A percentile compares a stretch with the other conserved stretches of the same genome.
Conservation (phyloP, 805 yeast genomes). For the Debaryomyces tyrocola region DNA sequence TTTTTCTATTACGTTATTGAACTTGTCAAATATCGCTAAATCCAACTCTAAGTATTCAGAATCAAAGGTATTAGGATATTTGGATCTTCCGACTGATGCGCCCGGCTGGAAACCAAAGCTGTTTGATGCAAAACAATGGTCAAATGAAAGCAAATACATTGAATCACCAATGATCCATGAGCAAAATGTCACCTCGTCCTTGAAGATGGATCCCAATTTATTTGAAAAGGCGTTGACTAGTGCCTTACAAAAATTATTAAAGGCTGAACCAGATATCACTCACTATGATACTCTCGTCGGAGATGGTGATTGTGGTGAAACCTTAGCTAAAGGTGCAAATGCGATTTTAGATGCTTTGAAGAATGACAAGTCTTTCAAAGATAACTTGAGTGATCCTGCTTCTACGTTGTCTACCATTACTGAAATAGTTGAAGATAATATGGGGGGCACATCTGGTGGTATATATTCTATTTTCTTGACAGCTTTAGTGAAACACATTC, state of each 20-base stretch:
- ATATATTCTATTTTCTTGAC: slow-evolving; percentile 82
- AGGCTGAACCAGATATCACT: slow-evolving; percentile 76
- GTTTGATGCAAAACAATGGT: slow-evolving; percentile 29
- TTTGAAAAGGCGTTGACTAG: slow-evolving; percentile 54
- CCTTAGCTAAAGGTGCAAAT: slow-evolving; percentile 78
- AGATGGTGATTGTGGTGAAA: slow-evolving; percentile 97
- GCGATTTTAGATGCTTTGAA: slow-evolving; percentile 61
- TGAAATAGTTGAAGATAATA: slow-evolving; percentile 80
- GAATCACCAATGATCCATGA: slow-evolving; percentile 29
- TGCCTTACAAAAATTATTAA: slow-evolving; percentile 28
- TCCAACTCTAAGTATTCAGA: slow-evolving; percentile 27
- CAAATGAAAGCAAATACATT: slow-evolving; percentile 25
- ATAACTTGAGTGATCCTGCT: slow-evolving; percentile 45
- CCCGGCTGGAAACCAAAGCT: slow-evolving; percentile 73
- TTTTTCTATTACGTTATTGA: slow-evolving; percentile 79
- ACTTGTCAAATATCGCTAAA: slow-evolving; percentile 51
- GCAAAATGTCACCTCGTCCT: slow-evolving; percentile 23
- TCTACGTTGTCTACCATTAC: slow-evolving; percentile 70
- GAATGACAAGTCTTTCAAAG: slow-evolving; percentile 25
- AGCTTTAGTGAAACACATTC: slow-evolving; percentile 60
- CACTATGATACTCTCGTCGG: slow-evolving; percentile 87
- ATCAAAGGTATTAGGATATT: slow-evolving; percentile 42
- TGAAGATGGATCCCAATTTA: slow-evolving; percentile 36
- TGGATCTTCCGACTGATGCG: slow-evolving; percentile 75
- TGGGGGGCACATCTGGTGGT: slow-evolving; percentile 99